A percentile compares a stretch with the other conserved stretches of the same genome.
These are phyloP conservation scores for Thyridium curvatum DNA, from an alignment of 2,329 filamentous ascomycete species.

Conservation along the genomic window DNA sequence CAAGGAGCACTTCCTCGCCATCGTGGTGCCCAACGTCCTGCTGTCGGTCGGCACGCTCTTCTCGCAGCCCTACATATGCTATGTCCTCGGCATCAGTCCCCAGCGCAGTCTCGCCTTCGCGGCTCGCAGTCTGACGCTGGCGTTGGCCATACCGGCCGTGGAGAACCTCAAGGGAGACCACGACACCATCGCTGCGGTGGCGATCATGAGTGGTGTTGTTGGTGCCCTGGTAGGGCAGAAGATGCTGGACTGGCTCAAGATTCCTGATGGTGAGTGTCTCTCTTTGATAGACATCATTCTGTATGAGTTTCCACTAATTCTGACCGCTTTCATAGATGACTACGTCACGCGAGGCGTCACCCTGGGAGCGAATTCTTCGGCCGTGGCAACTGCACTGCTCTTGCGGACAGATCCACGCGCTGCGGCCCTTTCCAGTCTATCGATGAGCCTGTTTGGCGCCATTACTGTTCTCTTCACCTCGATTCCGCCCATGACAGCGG, in stretches of 20 bases:
- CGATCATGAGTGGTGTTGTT: conserved; percentile 53
- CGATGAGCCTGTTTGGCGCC: conserved; percentile 55
- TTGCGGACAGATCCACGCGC: conserved; percentile 50
- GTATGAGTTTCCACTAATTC: neutral
- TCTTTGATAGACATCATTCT: conserved; percentile 1
- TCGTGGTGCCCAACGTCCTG: conserved; percentile 44
- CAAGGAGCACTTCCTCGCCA: conserved; percentile 43
- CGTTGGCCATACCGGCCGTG: conserved; percentile 51
- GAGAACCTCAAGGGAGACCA: conserved; percentile 50
- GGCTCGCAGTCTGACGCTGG: conserved; percentile 50
- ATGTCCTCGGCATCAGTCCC: conserved; percentile 46
- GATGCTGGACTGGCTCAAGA: conserved; percentile 40
- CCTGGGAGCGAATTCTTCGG: conserved; percentile 53
- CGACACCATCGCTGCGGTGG: conserved; percentile 49
- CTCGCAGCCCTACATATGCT: conserved; percentile 49
- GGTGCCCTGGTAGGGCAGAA: conserved; percentile 48
- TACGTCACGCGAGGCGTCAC: conserved; percentile 58
- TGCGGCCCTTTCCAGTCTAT: conserved; percentile 51
- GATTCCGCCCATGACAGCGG: conserved; percentile 42
- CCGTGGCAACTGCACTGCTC: conserved; percentile 52
- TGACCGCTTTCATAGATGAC: conserved; percentile 38
- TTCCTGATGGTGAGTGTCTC: conserved; percentile 42
- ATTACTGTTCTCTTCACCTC: conserved; percentile 53
- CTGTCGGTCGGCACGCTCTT: conserved; percentile 49
- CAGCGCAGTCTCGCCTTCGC: conserved; percentile 48